phyloP scores from a whole-genome alignment of 805 yeast genomes.

The Pichia phayaonensis region DNA sequence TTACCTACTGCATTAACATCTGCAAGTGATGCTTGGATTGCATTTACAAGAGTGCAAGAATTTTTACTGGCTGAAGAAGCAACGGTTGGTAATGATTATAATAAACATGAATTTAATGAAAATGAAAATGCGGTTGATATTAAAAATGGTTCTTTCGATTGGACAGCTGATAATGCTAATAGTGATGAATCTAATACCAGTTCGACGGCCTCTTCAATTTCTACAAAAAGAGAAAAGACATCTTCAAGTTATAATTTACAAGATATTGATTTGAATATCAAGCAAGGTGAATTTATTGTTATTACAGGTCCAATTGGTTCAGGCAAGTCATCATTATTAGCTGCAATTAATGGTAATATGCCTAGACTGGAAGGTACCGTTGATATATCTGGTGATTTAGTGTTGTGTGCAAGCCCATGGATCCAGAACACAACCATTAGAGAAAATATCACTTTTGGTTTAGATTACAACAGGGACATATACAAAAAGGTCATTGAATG shows the following conservation, averaged over 20 bases:
- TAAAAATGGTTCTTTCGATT: constrained; percentile 49
- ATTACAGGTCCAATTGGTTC: constrained; percentile 76
- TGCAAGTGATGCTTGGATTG: constrained; percentile 63
- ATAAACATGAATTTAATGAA: constrained; percentile 11
- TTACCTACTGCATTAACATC: constrained; percentile 65
- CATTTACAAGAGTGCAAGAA: constrained; percentile 48
- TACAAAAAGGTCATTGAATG: constrained; percentile 50
- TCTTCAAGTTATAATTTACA: constrained; percentile 29
- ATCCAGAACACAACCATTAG: constrained; percentile 72
- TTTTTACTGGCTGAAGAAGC: constrained; percentile 37
- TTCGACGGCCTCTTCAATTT: not conserved
- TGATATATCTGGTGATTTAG: constrained; percentile 43
- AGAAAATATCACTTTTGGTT: constrained; percentile 68
- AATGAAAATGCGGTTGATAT: constrained; percentile 37
- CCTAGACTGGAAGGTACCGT: constrained; percentile 44
- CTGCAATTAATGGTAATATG: constrained; percentile 68
- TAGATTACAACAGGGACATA: constrained; percentile 34
- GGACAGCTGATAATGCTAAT: constrained; percentile 38
- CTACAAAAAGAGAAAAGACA: not conserved
- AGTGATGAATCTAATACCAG: not conserved
- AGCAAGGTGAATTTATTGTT: constrained; percentile 61
- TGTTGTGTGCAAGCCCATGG: constrained; percentile 59
- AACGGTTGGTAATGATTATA: constrained; percentile 23
- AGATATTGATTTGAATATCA: constrained; percentile 44
- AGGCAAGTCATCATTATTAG: constrained; percentile 69